Evolutionary conservation across 306 rosid genomes (phyloP).

Genomic region (Quercus ilex): DNA sequence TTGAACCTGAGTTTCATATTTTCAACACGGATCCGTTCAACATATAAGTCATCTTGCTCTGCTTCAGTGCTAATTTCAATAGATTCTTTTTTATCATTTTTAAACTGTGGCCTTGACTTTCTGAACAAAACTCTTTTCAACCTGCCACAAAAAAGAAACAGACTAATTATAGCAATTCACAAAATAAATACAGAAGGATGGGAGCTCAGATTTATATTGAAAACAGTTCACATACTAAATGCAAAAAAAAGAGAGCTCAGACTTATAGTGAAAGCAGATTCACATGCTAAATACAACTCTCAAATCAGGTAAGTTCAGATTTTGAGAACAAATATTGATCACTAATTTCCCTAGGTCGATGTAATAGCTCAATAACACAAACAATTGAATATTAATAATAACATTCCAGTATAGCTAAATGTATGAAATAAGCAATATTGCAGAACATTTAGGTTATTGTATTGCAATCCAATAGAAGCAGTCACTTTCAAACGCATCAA

Average conservation of each 20-base stretch:
- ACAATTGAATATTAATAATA: too few relatives aligned
- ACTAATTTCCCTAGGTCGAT: too few relatives aligned
- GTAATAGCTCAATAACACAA: too few relatives aligned
- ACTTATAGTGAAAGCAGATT: neutral
- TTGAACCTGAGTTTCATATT: constrained; percentile 72
- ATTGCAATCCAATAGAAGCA: too few relatives aligned
- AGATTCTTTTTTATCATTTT: constrained; percentile 48
- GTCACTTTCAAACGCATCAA: constrained; percentile 34
- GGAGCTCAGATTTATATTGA: neutral
- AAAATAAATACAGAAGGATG: neutral
- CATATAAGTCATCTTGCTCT: constrained; percentile 47
- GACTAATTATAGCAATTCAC: neutral
- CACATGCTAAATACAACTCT: neutral
- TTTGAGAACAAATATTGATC: too few relatives aligned
- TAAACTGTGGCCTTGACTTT: constrained; percentile 36
- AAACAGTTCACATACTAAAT: neutral
- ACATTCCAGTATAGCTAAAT: too few relatives aligned
- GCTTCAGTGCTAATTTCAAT: constrained; percentile 40
- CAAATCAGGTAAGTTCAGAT: neutral
- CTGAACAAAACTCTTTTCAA: constrained; percentile 50
- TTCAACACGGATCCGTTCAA: constrained; percentile 85
- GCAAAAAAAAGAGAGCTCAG: neutral
- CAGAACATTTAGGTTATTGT: too few relatives aligned
- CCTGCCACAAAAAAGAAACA: constrained; percentile 34
- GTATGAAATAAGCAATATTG: too few relatives aligned